Conservation (phyloP, 1,284 basidiomycete species). For the Leccinum huronense region DNA sequence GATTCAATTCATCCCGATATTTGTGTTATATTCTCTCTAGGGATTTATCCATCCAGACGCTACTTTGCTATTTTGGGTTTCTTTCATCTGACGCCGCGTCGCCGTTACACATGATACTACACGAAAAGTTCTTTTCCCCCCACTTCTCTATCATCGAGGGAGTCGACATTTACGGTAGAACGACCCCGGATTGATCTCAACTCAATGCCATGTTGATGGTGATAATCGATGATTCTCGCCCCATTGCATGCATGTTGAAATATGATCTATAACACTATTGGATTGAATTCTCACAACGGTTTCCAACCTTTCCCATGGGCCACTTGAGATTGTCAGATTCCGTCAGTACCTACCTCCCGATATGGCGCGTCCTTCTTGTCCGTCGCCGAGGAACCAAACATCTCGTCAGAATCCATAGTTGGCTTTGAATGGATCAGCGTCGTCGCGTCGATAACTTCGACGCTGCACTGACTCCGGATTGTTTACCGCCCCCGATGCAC, state of each 20-base stretch:
- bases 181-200: background rate
- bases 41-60: slow-evolving; percentile 17
- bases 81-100: slow-evolving; percentile 9
- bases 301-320: slow-evolving; percentile 61
- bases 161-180: background rate
- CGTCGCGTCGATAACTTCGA: no score
- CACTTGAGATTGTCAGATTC: slow-evolving; percentile 60
- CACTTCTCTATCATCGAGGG: background rate
- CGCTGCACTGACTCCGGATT: background rate
- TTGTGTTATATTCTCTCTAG: slow-evolving; percentile 16
- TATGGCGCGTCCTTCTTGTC: background rate
- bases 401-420: slow-evolving; percentile 30
- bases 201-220: background rate
- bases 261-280: background rate
- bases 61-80: slow-evolving; percentile 22
- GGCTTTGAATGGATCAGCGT: slow-evolving; percentile 22
- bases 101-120: slow-evolving; percentile 26
- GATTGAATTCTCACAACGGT: slow-evolving; percentile 34
- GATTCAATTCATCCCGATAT: background rate
- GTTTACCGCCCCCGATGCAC: slow-evolving; percentile 50
- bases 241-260: background rate
- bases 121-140: slow-evolving; percentile 2
- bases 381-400: background rate
- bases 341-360: slow-evolving; percentile 13
- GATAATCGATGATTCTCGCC: background rate